phyloP scores from a whole-genome alignment of 805 yeast genomes.

The Debaryomyces maramus region DNA sequence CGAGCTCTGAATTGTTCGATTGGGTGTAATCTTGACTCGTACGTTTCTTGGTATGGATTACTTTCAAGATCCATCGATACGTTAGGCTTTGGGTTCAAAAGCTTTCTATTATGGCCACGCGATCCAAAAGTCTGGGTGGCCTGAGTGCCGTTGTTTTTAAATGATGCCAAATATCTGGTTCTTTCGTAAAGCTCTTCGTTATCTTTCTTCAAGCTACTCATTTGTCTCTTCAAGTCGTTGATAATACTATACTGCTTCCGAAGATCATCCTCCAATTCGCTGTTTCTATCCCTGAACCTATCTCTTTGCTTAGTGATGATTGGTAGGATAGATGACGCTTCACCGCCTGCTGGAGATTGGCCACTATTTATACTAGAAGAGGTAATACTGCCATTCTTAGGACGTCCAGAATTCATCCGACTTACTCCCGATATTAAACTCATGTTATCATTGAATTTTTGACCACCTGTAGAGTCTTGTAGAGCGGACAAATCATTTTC shows the following conservation, averaged over 20 bases:
- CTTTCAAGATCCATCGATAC: slow-evolving; percentile 49
- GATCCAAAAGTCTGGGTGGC: slow-evolving; percentile 12
- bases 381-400: slow-evolving; percentile 28
- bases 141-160: slow-evolving; percentile 24
- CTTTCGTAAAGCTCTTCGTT: slow-evolving; percentile 80
- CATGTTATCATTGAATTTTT: slow-evolving; percentile 58
- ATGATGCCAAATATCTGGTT: slow-evolving; percentile 63
- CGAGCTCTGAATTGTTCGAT: slow-evolving; percentile 76
- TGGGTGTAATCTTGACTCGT: slow-evolving; percentile 80
- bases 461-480: slow-evolving; percentile 41
- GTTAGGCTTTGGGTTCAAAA: slow-evolving; percentile 33
- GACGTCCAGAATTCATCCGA: slow-evolving; percentile 22
- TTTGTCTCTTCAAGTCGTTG: slow-evolving; percentile 62
- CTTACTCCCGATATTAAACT: slow-evolving; percentile 62
- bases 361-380: slow-evolving; percentile 40
- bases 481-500: slow-evolving; percentile 72
- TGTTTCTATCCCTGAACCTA: slow-evolving; percentile 79
- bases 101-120: slow-evolving; percentile 15
- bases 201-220: slow-evolving; percentile 64
- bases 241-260: slow-evolving; percentile 56
- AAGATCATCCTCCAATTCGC: slow-evolving; percentile 80
- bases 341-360: slow-evolving; percentile 13
- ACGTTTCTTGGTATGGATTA: slow-evolving; percentile 55
- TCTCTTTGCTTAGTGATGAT: slow-evolving; percentile 94
- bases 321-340: slow-evolving; percentile 58